Evolutionary conservation across 352 stramenopile species (phyloP), one percentile per base, ranked within the genome.

Genomic region (Globisporangium orthogonon): DNA sequence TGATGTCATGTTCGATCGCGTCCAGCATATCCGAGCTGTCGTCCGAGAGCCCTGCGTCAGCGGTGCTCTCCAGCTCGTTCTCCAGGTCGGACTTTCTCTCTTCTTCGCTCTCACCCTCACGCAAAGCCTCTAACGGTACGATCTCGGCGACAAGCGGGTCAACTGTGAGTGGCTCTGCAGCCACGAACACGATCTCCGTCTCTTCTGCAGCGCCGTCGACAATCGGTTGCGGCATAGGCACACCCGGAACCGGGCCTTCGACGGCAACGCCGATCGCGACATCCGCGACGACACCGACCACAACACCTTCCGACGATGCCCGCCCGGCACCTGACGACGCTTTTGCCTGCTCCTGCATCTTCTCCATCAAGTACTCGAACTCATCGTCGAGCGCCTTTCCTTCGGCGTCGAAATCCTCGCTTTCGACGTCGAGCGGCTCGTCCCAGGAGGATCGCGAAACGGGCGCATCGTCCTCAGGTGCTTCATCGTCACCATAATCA

Each of bases 1-100:
- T 75, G 49, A 86, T 84, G 28, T 86, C 76, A 7, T 61, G 62
- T 9, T 71, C 52, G 23, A 87, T 76, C 37, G 69, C 61, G 43
- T 85, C 74, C 40, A 69, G 53, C 17, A 53, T 53, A 23, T 67
- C 56, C 7, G 43, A 33, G 29, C 59, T 50, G 23, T 58, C 50
- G 44, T 67, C 58, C 10, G 31, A 14, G 10, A 62, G 47, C 3
- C 51, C 56, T 0, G 33, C 47, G 17, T 61, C 59, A 13, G 28
- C 47, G 6, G 10, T 44, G 23, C 15, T 41, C n/a, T 50, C 59
- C 10, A 65, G 40, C n/a, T 60, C 46, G 50, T 23, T 65, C 39
- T 58, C 50, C 48, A 54, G n/a, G 23, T 33, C 39, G 18, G 50
- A 56, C 18, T 30, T 39, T 7, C 35, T 28, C 7, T 23, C 41